Percentiles rank a stretch among this genome's conserved stretches.
phyloP scores from a whole-genome alignment of 192 early-diverging fungal species.

The Phycomyces blakesleeanus region DNA sequence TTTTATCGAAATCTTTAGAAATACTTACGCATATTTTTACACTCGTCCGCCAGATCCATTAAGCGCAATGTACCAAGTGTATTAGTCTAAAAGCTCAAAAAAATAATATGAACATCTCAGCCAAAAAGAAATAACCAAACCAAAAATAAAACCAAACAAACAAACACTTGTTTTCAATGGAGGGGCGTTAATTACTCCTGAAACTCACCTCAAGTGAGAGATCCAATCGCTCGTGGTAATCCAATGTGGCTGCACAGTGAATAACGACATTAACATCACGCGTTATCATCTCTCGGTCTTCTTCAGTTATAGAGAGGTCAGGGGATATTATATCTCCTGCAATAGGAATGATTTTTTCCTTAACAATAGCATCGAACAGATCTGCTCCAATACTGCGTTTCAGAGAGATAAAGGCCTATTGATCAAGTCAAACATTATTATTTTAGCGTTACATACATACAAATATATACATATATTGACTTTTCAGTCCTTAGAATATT shows the following conservation, averaged over 20 bases:
- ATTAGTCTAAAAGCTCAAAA: slow-evolving; percentile 32
- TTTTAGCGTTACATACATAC: neutral
- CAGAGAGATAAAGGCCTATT: slow-evolving; percentile 41
- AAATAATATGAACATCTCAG: neutral
- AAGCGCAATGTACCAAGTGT: slow-evolving; percentile 37
- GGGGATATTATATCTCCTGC: slow-evolving; percentile 43
- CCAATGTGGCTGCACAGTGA: slow-evolving; percentile 50
- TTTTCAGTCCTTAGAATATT: too few relatives aligned
- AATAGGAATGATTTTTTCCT: slow-evolving; percentile 46
- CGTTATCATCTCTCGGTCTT: slow-evolving; percentile 37
- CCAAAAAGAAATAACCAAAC: neutral
- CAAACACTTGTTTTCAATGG: too few relatives aligned
- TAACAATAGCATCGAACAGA: slow-evolving; percentile 35
- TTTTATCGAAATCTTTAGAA: neutral
- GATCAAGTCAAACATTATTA: neutral
- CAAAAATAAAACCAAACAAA: too few relatives aligned
- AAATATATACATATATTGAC: too few relatives aligned
- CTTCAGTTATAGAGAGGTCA: slow-evolving; percentile 37
- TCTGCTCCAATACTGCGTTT: slow-evolving; percentile 26
- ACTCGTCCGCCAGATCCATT: slow-evolving; percentile 41
- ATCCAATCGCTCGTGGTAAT: slow-evolving; percentile 46
- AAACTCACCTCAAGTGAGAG: slow-evolving; percentile 44
- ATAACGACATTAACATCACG: slow-evolving; percentile 43
- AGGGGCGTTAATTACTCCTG: slow-evolving; percentile 3
- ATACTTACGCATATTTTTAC: slow-evolving; percentile 30